Base-by-base conservation (phyloP, 495 filamentous ascomycete species). In the Darksidea phi region DNA sequence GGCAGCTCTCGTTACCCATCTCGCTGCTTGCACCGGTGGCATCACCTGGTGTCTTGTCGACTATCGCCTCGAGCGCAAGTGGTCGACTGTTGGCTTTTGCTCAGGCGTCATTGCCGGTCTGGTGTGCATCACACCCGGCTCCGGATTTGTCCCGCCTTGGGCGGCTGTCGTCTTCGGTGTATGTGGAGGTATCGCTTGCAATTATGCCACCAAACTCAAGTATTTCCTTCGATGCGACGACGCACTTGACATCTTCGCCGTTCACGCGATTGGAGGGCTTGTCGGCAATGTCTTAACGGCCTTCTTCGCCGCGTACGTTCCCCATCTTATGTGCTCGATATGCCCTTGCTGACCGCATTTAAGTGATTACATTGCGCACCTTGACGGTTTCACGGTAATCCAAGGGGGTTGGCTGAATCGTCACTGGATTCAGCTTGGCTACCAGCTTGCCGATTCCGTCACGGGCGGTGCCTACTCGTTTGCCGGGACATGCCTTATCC, bases 21-120 rank as follows among this genome's bases (percentile, higher is more conserved):
- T 91, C 6, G 80, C 88, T 8, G 88, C 88, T 17, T 93, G 87
- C 57, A 86, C 92, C 36, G 94, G 91, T 53, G 93, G 93, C 61
- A 86, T 97, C 48, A 96, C 92, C 45, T 98, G 94, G 94, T 95
- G 89, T 74, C 75, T 97, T 28, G 82, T 98, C 37, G 94, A 98
- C 75, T 98, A 95, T 76, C 82, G 93, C 42, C 80, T 97, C 25
- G 93, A 97, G 74, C 81, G 85, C 64, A 97, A 97, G 78, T 97
- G 93, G 91, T 95, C 91, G 0, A 94, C 91, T 18, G 93, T 97
- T 32, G 93, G 93, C 1, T 97, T 96, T 80, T 97, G 93, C 77
- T 95, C 89, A 6, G 94, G 94, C 67, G 91, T 91, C 21, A 86
- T 97, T 68, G 88, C 92, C 23, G 93, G 93, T 50, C 81, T 97